These are phyloP conservation scores for Aspergillus tamarii DNA, from an alignment of 2,329 filamentous ascomycete species.

Conservation along the genomic window DNA sequence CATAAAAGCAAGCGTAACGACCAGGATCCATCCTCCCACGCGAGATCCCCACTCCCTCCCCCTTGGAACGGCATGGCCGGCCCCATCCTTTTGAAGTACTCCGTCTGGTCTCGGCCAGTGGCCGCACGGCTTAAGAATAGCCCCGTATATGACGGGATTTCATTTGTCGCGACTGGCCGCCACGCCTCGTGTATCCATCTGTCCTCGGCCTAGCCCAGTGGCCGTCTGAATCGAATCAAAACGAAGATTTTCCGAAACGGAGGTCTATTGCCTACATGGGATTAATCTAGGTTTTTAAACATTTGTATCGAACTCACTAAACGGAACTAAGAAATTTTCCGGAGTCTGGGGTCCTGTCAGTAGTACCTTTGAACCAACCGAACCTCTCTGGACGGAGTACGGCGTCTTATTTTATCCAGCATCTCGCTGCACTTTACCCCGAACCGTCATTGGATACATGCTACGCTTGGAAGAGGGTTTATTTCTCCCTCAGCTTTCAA, in stretches of 20 bases:
- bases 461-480: neutral
- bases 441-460: neutral
- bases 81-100: constrained; percentile 1
- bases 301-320: neutral
- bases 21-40: constrained; percentile 7
- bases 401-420: neutral
- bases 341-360: constrained; percentile 3
- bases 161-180: neutral
- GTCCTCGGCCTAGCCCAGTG: neutral
- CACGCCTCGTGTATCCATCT: constrained; percentile 6
- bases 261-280: neutral
- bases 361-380: constrained; percentile 3
- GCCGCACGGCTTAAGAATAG: constrained; percentile 1
- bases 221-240: constrained; percentile 1
- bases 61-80: constrained; percentile 7
- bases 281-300: constrained; percentile 4
- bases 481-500: neutral
- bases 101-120: constrained; percentile 6
- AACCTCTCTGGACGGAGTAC: neutral
- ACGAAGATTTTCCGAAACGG: constrained; percentile 6
- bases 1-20: constrained; percentile 1
- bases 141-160: neutral
- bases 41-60: constrained; percentile 5
- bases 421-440: constrained; percentile 1
- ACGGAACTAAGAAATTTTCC: constrained; percentile 6